Evolutionary conservation across 352 stramenopile species (phyloP).

Genomic region (Pythium biforme): DNA sequence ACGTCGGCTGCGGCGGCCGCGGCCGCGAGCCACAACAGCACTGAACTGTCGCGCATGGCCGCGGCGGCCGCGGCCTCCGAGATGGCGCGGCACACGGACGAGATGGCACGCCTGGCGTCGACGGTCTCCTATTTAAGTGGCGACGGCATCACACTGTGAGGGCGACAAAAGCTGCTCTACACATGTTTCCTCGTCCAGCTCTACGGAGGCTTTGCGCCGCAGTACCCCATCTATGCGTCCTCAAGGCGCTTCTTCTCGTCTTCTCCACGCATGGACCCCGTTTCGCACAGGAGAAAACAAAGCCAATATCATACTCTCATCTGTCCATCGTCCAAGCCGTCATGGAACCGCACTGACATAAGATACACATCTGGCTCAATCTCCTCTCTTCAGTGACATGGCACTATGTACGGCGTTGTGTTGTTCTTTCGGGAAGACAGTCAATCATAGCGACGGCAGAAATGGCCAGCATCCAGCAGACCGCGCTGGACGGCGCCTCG

Average conservation of each 20-base stretch:
- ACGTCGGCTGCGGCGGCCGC: constrained; percentile 11
- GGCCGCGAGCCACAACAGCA: constrained; percentile 22
- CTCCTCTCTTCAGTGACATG: constrained; percentile 1
- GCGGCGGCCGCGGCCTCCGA: constrained; percentile 24
- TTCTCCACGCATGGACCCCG: too few relatives aligned
- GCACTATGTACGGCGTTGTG: too few relatives aligned
- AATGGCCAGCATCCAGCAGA: constrained; percentile 21
- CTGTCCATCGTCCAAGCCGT: too few relatives aligned
- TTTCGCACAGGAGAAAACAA: too few relatives aligned
- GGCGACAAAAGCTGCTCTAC: too few relatives aligned
- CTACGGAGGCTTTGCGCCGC: too few relatives aligned
- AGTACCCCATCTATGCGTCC: not conserved
- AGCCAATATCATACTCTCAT: too few relatives aligned
- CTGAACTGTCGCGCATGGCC: constrained; percentile 21
- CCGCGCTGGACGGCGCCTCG: constrained; percentile 1
- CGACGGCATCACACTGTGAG: constrained; percentile 58
- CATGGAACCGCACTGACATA: constrained; percentile 5
- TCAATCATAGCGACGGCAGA: too few relatives aligned
- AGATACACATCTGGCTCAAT: not conserved
- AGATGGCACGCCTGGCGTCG: constrained; percentile 53
- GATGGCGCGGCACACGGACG: constrained; percentile 53
- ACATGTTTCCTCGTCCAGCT: not conserved
- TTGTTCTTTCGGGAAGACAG: too few relatives aligned
- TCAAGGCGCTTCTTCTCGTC: too few relatives aligned
- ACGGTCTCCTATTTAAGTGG: constrained; percentile 71